Base-by-base conservation (phyloP, 345 rosid species). In the Eutrema japonicum region DNA sequence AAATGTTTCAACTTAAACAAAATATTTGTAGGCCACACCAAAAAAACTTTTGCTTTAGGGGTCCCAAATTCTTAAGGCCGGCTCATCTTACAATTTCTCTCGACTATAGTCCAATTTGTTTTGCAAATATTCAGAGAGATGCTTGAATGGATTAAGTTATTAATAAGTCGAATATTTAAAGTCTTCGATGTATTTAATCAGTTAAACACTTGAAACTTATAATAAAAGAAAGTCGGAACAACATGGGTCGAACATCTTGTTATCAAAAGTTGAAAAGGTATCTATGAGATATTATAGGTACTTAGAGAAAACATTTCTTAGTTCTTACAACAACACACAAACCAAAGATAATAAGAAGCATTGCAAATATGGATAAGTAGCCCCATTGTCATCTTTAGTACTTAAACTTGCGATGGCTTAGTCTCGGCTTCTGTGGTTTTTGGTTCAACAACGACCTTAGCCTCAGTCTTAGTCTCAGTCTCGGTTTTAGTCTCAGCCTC, bases 331-430 rank as follows among this genome's bases (percentile, higher is more conserved):
- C 60, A 74, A 66, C 10, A 66, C 38, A 66, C 14, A 66, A 57
- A 26, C 53, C 26, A 40, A 74, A 46, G 40, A 59, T 66, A 59
- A 48, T 9, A 51, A 66, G 26, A 74, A 14, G 30, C 52, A 58
- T 18, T 30, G n/a, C 8, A 48, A 66, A 55, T 10, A 51, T 51
- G 29, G 35, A 55, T 37, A 2, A 38, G 22, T 50, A 36, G 43
- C 65, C 58, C 48, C 68, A 10, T 65, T 71, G 27, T 57, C 60
- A 56, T 37, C 47, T 46, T 70, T 30, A 16, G 9, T 51, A 52
- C 54, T 52, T 68, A 75, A 75, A 54, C 79, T 30, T 51, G 64
- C 3, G 79, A 43, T 52, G 74, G 69, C 57, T 75, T 60, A 35
- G 79, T 75, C 64, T 71, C 53, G 5, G 49, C 57, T 66, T 72